Conservation (phyloP, 208 protist genomes). For the Leishmania lainsoni region DNA sequence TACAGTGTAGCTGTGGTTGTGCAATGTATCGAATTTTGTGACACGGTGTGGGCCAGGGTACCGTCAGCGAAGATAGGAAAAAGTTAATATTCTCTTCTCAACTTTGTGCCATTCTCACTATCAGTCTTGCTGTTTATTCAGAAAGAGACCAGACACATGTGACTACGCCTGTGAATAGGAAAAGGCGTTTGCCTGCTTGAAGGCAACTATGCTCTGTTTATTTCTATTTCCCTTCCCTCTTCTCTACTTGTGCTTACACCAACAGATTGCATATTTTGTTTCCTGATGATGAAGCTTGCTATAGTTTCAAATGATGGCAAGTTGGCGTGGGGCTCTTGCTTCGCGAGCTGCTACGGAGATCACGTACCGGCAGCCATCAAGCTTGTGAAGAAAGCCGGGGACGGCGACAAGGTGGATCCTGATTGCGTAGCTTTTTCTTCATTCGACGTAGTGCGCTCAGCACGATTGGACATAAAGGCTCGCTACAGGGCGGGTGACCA, state of each 20-base stretch:
- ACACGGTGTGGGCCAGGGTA: neutral
- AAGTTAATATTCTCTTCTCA: neutral
- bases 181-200: neutral
- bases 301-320: slow-evolving; percentile 24
- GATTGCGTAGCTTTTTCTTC: slow-evolving; percentile 26
- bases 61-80: neutral
- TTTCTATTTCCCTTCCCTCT: neutral
- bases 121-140: too few species aligned
- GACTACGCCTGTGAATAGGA: neutral
- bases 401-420: neutral
- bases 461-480: slow-evolving; percentile 3
- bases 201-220: neutral
- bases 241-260: neutral
- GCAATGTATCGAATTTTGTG: neutral
- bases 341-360: slow-evolving; percentile 25
- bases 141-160: neutral
- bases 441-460: slow-evolving; percentile 14
- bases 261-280: neutral
- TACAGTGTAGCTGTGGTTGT: neutral
- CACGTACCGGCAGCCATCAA: slow-evolving; percentile 18
- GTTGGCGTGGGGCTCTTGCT: slow-evolving; percentile 20
- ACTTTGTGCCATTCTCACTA: neutral
- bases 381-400: slow-evolving; percentile 13
- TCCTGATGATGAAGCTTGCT: slow-evolving; percentile 9
- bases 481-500: slow-evolving; percentile 45